Percentiles rank a stretch among this genome's conserved stretches.
Evolutionary conservation across 805 yeast species (phyloP).

Genomic region (Kodamaea jinghongensis): DNA sequence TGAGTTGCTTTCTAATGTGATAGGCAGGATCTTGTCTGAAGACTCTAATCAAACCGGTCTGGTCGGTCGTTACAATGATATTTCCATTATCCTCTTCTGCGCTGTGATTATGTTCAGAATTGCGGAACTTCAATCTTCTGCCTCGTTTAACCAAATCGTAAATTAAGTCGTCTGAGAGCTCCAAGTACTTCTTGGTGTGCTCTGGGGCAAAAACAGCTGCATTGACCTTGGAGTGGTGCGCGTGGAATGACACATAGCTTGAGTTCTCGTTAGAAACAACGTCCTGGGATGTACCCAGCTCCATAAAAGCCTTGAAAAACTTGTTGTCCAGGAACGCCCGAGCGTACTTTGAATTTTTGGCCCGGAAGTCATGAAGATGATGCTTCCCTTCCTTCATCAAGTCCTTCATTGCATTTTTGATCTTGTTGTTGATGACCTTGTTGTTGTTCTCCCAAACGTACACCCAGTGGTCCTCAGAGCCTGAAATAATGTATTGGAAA

Average conservation of each 20-base stretch:
- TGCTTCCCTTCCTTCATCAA: constrained; percentile 32
- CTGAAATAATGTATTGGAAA: constrained; percentile 58
- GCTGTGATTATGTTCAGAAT: constrained; percentile 8
- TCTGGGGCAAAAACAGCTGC: constrained; percentile 77
- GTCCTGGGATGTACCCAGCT: constrained; percentile 12
- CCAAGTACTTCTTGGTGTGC: constrained; percentile 59
- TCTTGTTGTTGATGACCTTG: constrained; percentile 37
- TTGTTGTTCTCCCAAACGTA: constrained; percentile 70
- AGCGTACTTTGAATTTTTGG: constrained; percentile 26
- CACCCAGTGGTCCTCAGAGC: constrained; percentile 86
- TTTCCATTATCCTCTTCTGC: constrained; percentile 27
- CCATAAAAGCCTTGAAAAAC: constrained; percentile 29
- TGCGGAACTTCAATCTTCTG: constrained; percentile 10
- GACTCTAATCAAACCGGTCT: constrained; percentile 67
- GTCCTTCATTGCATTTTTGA: constrained; percentile 35
- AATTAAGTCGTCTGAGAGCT: constrained; percentile 75
- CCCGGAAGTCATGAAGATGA: constrained; percentile 31
- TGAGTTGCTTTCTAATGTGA: constrained; percentile 25
- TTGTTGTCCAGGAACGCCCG: constrained; percentile 28
- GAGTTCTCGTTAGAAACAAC: constrained; percentile 49
- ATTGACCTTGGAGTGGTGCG: constrained; percentile 72
- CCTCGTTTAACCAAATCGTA: constrained; percentile 52
- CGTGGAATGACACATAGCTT: constrained; percentile 70
- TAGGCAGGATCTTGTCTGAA: constrained; percentile 78
- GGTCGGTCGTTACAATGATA: constrained; percentile 77